Evolutionary conservation across 208 protist species (phyloP), one percentile per base, ranked within the genome.

Genomic region (Trypanosoma caninum): DNA sequence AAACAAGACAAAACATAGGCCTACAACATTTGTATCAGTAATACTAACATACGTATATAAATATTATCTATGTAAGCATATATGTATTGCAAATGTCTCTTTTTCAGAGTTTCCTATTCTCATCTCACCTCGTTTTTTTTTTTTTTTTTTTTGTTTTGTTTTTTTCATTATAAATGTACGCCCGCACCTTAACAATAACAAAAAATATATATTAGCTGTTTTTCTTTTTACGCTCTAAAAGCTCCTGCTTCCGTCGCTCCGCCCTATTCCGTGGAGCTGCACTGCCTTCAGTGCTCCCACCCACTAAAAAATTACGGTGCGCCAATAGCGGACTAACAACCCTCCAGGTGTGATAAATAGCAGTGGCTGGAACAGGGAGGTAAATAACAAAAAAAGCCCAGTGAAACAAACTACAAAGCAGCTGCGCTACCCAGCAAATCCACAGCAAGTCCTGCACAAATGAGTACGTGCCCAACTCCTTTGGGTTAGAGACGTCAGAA

Each of bases 381-480:
- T 94, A 96, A 42, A 96, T 82, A 4, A 96, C 74, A 14, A 90
- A 48, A 57, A 91, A 91, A 33, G 76, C 87, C 30, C 69, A 72
- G 62, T 91, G 84, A 22, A 74, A 52, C 4, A 90, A 1, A 38
- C 65, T 80, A 59, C 80, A 85, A 33, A 96, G 72, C 10, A 73
- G 46, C 67, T 94, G 83, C 34, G 90, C 90, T 25, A 78, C 77
- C 87, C 90, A 96, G 66, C 87, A 94, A 33, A 91, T 75, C 90
- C 90, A 96, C 50, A 96, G 55, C 34, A 87, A 41, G 66, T 96
- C 90, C 74, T 96, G 90, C 16, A 81, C 85, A 28, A 89, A 82
- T 14, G 72, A 80, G 66, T 90, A 91, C 55, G 81, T 61, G 2
- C 90, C 90, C 20, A 96, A 74, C 60, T 93, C 83, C 53, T 60